A percentile compares a stretch with the other conserved stretches of the same genome.
phyloP scores from a whole-genome alignment of 1,284 basidiomycete species.

The Athelia sp. region DNA sequence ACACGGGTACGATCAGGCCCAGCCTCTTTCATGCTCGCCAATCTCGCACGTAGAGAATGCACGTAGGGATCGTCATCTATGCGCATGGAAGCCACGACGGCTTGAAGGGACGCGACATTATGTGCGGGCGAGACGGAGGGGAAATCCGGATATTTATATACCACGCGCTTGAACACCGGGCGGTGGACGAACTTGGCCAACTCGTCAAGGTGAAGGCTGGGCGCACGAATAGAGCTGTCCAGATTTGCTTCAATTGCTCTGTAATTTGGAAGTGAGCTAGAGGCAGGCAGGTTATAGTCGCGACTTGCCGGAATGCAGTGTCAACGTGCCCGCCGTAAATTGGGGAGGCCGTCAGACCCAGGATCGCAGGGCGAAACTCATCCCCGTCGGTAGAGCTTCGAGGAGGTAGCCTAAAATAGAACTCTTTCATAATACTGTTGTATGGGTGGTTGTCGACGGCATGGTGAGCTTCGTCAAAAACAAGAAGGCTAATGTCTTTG shows the following conservation, averaged over 20 bases:
- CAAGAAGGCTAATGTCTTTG: slow-evolving; percentile 56
- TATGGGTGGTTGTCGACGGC: slow-evolving; percentile 70
- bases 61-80: slow-evolving; percentile 67
- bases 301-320: slow-evolving; percentile 52
- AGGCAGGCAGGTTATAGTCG: slow-evolving; percentile 1
- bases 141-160: slow-evolving; percentile 34
- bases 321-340: slow-evolving; percentile 69
- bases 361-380: slow-evolving; percentile 43
- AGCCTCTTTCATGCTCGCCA: slow-evolving; percentile 27
- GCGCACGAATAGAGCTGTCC: slow-evolving; percentile 60
- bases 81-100: slow-evolving; percentile 39
- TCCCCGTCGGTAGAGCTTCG: slow-evolving; percentile 15
- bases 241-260: slow-evolving; percentile 67
- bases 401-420: slow-evolving; percentile 51
- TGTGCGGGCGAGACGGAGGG: slow-evolving; percentile 28
- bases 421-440: slow-evolving; percentile 70
- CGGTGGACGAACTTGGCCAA: slow-evolving; percentile 55
- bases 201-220: slow-evolving; percentile 49
- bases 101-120: slow-evolving; percentile 46
- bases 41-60: slow-evolving; percentile 38
- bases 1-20: slow-evolving; percentile 42
- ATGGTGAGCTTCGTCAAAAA: slow-evolving; percentile 83
- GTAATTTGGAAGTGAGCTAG: background rate
- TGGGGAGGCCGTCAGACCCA: slow-evolving; percentile 79
- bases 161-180: slow-evolving; percentile 55